A percentile compares a stretch with the other conserved stretches of the same genome.
phyloP scores from a whole-genome alignment of 331 rosid species.

The Acacia pycnantha region DNA sequence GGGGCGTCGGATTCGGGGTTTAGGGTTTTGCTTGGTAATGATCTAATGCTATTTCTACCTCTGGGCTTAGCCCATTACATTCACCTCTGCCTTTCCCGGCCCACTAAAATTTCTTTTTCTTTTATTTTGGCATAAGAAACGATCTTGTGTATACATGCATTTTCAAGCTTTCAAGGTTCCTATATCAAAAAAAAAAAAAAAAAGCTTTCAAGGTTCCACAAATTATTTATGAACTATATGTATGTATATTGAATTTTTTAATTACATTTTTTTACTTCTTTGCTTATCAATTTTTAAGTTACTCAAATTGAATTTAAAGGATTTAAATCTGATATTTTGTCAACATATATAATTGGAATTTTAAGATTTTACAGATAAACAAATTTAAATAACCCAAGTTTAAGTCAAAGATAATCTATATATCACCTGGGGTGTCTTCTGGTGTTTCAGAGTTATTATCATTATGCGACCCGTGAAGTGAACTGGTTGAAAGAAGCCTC shows the following conservation, averaged over 20 bases:
- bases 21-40: slow-evolving; percentile 40
- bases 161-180: not conserved
- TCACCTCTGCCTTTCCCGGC: not conserved
- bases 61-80: not conserved
- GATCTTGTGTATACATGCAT: not conserved
- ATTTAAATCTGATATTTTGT: not conserved
- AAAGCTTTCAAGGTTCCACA: not conserved
- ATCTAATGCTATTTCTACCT: not conserved
- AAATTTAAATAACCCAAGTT: not conserved
- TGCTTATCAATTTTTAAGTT: not conserved
- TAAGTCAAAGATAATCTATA: not conserved
- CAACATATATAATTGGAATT: not conserved
- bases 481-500: no score
- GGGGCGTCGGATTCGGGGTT: slow-evolving; percentile 15
- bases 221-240: no score
- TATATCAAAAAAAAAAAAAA: no score
- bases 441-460: not conserved
- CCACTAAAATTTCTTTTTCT: not conserved
- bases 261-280: not conserved
- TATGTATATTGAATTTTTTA: not conserved
- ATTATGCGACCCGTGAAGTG: no score
- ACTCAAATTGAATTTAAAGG: not conserved
- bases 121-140: not conserved
- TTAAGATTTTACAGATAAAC: not conserved
- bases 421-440: not conserved